A percentile compares a stretch with the other conserved stretches of the same genome.
Evolutionary conservation across 495 filamentous ascomycete genomes (phyloP).

Genomic region (Hypoxylon fuscum): DNA sequence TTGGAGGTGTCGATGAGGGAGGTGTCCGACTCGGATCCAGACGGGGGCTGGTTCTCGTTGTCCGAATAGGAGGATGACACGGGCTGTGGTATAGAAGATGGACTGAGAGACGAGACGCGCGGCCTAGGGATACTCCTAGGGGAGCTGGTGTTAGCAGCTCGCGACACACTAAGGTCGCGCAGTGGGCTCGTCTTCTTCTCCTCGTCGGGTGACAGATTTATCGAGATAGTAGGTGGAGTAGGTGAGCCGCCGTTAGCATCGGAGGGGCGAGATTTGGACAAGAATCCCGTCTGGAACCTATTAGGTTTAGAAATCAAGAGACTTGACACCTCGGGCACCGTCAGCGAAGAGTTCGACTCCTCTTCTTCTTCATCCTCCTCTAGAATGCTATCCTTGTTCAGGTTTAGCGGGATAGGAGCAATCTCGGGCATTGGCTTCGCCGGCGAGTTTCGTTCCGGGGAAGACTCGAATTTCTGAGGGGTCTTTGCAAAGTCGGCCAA

Average conservation of each 20-base stretch:
- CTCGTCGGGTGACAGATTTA: constrained; percentile 69
- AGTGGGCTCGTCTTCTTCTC: constrained; percentile 70
- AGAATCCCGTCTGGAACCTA: constrained; percentile 90
- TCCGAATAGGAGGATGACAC: constrained; percentile 39
- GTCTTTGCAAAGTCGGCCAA: constrained; percentile 91
- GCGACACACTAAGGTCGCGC: constrained; percentile 51
- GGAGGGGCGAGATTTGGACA: constrained; percentile 68
- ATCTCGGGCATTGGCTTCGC: constrained; percentile 41
- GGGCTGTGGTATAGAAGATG: constrained; percentile 33
- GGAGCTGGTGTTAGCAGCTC: constrained; percentile 52
- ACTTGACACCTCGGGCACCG: constrained; percentile 54
- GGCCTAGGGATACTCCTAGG: constrained; percentile 45
- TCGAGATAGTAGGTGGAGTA: constrained; percentile 67
- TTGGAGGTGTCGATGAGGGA: constrained; percentile 55
- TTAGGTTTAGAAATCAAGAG: constrained; percentile 67
- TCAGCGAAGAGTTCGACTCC: constrained; percentile 68
- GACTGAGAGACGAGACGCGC: constrained; percentile 43
- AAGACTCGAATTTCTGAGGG: constrained; percentile 70
- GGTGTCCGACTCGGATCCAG: constrained; percentile 57
- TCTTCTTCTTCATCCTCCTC: constrained; percentile 50
- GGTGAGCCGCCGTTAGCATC: constrained; percentile 69
- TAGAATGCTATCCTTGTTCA: constrained; percentile 53
- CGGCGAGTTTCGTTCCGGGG: constrained; percentile 56
- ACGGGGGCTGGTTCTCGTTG: constrained; percentile 52
- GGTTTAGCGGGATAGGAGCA: constrained; percentile 50